Base-by-base conservation (phyloP, 2,329 filamentous ascomycete genomes). In the Chrysoporthe cubensis region DNA sequence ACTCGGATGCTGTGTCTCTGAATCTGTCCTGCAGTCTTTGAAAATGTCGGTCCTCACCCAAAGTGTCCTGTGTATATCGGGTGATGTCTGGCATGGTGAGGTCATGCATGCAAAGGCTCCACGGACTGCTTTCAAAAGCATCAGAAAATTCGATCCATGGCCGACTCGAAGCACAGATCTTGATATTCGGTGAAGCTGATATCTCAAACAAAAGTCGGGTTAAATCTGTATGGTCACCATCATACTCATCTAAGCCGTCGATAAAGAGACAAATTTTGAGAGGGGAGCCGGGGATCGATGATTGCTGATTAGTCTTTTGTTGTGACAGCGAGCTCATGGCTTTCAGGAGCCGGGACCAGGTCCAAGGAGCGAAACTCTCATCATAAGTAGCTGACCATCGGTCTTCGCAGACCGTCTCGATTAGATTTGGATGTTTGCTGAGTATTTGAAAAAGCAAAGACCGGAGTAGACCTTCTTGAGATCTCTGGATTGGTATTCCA, bases 181-280 rank as follows among this genome's bases (percentile, higher is more conserved):
- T 71, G 60, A 71, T 34, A 37, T 68, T 64, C 2, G 3, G 18
- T 4, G n/a, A 50, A 21, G 21, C 37, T 8, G 52, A 50, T 14
- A 70, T 13, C 4, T 7, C 21, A 16, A 54, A 54, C 7, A 54
- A 9, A 16, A 54, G 7, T 2, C 16, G 13, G 21, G 67, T 43
- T 4, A 71, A 34, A 8, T 71, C 69, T 13, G 34, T 18, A 9
- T 65, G 69, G 32, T 70, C 68, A 14, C 70, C 70, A 11, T 66
- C 48, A 34, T 71, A 71, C 26, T 71, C 70, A n/a, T 71, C 70
- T 3, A 71, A 40, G 13, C 69, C 69, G 34, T 71, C 69, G 43
- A 71, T 65, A 26, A 71, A 62, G 50, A 54, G 26, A 21, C 71
- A 71, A 8, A 70, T 1, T 8, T 34, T 64, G 43, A 64, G 18